Evolutionary conservation across 768 basidiomycete species (phyloP).

Genomic region (Udeniomyces megalosporus): DNA sequence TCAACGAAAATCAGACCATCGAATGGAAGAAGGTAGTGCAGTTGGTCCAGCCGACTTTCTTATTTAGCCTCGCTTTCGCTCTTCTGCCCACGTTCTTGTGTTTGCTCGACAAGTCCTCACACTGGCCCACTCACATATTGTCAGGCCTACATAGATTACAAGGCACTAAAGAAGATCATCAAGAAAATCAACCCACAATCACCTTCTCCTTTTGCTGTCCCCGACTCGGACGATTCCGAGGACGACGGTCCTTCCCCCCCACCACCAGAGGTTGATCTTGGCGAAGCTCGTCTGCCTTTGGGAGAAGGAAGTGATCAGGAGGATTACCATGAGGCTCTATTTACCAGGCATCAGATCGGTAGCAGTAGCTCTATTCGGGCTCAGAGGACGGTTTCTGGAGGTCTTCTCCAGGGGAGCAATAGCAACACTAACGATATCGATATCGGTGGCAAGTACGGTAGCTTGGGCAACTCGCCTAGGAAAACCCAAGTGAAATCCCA

Average conservation of each 20-base stretch:
- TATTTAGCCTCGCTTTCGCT: background rate
- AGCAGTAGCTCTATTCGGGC: too few relatives aligned
- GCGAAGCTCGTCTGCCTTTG: background rate
- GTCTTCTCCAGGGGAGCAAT: too few relatives aligned
- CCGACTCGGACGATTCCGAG: constrained; percentile 2
- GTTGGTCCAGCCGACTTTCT: background rate
- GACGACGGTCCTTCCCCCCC: background rate
- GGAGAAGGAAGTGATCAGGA: too few relatives aligned
- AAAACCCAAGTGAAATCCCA: too few relatives aligned
- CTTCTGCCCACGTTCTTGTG: background rate
- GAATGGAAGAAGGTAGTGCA: constrained; percentile 4
- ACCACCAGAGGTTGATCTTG: background rate
- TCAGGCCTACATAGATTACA: constrained; percentile 12
- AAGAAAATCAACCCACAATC: constrained; percentile 4
- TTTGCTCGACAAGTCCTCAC: background rate
- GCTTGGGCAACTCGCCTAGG: too few relatives aligned
- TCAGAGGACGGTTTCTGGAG: too few relatives aligned
- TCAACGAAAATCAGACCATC: background rate
- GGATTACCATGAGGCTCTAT: too few relatives aligned
- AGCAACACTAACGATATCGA: too few relatives aligned
- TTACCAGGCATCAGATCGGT: too few relatives aligned
- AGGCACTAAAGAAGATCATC: constrained; percentile 13
- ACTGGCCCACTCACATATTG: background rate
- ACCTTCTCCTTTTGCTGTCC: background rate
- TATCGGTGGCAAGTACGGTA: too few relatives aligned